phyloP scores from a whole-genome alignment of 352 stramenopile genomes.

The Pythium guiyangense region DNA sequence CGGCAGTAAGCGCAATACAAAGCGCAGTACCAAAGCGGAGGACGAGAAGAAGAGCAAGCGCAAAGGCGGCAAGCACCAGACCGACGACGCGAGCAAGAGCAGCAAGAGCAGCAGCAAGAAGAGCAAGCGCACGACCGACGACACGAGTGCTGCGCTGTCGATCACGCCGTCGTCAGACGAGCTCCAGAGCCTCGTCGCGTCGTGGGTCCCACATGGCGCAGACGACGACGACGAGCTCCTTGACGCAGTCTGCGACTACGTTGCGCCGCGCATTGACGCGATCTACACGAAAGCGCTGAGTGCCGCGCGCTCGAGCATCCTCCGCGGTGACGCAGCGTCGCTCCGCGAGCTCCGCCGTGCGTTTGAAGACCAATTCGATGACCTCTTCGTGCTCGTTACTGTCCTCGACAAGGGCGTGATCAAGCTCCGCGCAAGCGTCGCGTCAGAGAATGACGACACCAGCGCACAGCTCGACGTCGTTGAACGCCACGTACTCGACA shows the following conservation, averaged over 20 bases:
- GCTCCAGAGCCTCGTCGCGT: constrained; percentile 32
- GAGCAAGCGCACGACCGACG: constrained; percentile 3
- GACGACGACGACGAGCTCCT: constrained; percentile 72
- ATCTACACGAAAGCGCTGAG: constrained; percentile 49
- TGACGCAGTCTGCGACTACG: constrained; percentile 34
- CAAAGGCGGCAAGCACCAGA: constrained; percentile 28
- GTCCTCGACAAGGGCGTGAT: constrained; percentile 63
- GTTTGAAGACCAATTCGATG: constrained; percentile 80
- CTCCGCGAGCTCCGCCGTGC: constrained; percentile 63
- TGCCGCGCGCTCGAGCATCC: constrained; percentile 53
- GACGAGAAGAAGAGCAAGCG: constrained; percentile 38
- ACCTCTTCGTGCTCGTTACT: constrained; percentile 37
- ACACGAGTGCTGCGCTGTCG: constrained; percentile 12
- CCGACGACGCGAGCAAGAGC: constrained; percentile 14
- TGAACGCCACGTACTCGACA: constrained; percentile 50
- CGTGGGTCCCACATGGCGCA: constrained; percentile 48
- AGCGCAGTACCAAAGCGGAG: constrained; percentile 38
- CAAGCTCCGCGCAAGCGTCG: constrained; percentile 61
- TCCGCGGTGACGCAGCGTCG: constrained; percentile 72
- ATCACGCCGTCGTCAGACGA: constrained; percentile 53
- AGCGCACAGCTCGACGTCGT: constrained; percentile 40
- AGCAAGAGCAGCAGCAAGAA: constrained; percentile 1
- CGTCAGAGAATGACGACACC: constrained; percentile 39
- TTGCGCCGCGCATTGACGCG: constrained; percentile 34
- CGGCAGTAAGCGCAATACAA: constrained; percentile 38